Evolutionary conservation across 768 basidiomycete species (phyloP).

Genomic region (Pleurotus giganteus): DNA sequence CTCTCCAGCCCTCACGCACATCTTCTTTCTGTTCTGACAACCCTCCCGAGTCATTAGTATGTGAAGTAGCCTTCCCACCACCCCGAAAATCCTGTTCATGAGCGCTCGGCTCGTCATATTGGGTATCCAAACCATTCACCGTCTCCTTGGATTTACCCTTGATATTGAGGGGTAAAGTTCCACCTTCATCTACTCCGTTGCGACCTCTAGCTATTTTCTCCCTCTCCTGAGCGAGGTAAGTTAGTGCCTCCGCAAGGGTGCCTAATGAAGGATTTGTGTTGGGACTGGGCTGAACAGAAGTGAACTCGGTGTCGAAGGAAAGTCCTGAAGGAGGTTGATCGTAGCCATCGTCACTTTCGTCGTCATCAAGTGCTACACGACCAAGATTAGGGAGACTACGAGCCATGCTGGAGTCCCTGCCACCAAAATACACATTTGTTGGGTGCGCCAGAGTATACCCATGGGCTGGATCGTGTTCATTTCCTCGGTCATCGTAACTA

Average conservation of each 20-base stretch:
- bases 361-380: background rate
- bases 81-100: constrained; percentile 7
- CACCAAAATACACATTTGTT: background rate
- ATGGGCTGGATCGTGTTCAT: background rate
- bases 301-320: background rate
- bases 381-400: constrained; percentile 6
- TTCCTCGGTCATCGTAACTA: background rate
- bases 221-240: constrained; percentile 73
- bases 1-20: constrained; percentile 24
- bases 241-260: constrained; percentile 67
- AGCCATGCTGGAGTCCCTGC: constrained; percentile 4
- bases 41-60: background rate
- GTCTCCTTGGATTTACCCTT: constrained; percentile 1
- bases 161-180: constrained; percentile 12
- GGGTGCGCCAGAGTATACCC: background rate
- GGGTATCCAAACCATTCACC: background rate
- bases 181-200: constrained; percentile 27
- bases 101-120: background rate
- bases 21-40: background rate
- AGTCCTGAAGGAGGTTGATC: background rate
- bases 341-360: background rate
- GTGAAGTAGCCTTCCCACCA: constrained; percentile 4
- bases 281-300: constrained; percentile 4
- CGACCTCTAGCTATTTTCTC: constrained; percentile 52
- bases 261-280: constrained; percentile 64